phyloP scores from a whole-genome alignment of 345 rosid genomes.

The rapeseed (Brassica napus) region Da-Ae NC_063446.1:3389501-3390000 shows the following conservation, averaged over 20 bases:
- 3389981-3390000: not conserved
- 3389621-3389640: constrained; percentile 15
- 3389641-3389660: not conserved
- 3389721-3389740: not conserved
- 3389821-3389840: not conserved
- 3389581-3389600: not conserved
- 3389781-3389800: not conserved
- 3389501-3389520: constrained; percentile 27
- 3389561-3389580: constrained; percentile 16
- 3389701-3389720: not conserved
- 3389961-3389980: not conserved
- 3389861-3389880: not conserved
- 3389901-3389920: too few species aligned
- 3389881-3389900: not conserved
- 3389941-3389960: not conserved
- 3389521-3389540: constrained; percentile 38
- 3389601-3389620: constrained; percentile 5
- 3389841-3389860: not conserved
- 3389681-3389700: not conserved
- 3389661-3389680: not conserved
- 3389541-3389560: not conserved
- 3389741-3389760: not conserved
- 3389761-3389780: not conserved
- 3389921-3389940: not conserved
- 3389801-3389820: not conserved